phyloP scores from a whole-genome alignment of 176 grass and related monocot species.

The Oryza punctata region DNA sequence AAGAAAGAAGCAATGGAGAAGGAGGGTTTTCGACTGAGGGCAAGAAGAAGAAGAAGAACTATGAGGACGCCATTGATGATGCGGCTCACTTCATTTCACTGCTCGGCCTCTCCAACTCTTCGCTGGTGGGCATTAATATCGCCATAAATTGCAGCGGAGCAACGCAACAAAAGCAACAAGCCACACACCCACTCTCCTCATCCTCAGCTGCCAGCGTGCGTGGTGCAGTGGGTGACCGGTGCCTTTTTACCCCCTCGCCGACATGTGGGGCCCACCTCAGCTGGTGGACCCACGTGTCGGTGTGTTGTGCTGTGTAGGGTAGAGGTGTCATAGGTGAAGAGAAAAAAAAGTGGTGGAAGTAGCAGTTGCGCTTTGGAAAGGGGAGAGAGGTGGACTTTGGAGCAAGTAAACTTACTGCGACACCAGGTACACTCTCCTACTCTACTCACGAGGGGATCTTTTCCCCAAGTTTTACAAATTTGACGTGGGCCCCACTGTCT shows the following conservation, averaged over 20 bases:
- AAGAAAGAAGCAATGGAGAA: neutral
- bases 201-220: neutral
- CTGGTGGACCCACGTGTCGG: neutral
- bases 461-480: neutral
- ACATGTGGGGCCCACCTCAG: neutral
- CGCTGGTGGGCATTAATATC: slow-evolving; percentile 67
- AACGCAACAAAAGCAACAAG: slow-evolving; percentile 50
- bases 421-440: neutral
- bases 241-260: neutral
- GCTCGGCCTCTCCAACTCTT: slow-evolving; percentile 24
- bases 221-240: slow-evolving; percentile 43
- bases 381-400: slow-evolving; percentile 33
- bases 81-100: neutral
- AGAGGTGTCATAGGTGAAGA: fast-evolving
- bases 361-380: slow-evolving; percentile 29
- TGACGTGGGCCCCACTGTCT: neutral
- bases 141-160: slow-evolving; percentile 65
- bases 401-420: slow-evolving; percentile 50
- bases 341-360: neutral
- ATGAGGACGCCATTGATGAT: slow-evolving; percentile 18
- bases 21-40: no score
- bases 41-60: neutral
- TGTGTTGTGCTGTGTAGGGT: fast-evolving
- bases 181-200: neutral
- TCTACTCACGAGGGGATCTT: neutral